A percentile compares a stretch with the other conserved stretches of the same genome.
Conservation (phyloP, 768 basidiomycete species). For the Lentinula detonsa region DNA sequence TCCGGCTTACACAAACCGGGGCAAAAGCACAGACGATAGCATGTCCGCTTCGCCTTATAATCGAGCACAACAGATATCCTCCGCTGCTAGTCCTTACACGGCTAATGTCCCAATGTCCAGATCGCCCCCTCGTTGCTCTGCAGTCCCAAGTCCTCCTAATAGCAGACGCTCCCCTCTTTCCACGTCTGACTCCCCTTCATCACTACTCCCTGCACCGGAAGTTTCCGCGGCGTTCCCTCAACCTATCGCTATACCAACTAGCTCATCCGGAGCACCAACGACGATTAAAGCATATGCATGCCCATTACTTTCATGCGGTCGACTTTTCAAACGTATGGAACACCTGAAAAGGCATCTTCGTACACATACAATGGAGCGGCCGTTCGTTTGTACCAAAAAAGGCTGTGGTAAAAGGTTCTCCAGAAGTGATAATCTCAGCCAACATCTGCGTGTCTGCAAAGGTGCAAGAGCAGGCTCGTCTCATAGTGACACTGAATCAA, state of each 20-base stretch:
- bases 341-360: conserved; percentile 84
- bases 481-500: conserved; percentile 14
- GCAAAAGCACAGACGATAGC: neutral
- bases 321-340: conserved; percentile 88
- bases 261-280: neutral
- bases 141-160: neutral
- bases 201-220: neutral
- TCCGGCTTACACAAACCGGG: neutral
- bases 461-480: conserved; percentile 23
- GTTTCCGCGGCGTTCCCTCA: neutral
- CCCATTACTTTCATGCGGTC: conserved; percentile 77
- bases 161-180: neutral
- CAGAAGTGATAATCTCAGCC: conserved; percentile 81
- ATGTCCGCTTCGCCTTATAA: neutral
- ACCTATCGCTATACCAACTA: neutral
- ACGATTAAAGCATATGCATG: conserved; percentile 60
- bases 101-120: neutral
- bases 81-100: neutral
- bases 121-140: neutral
- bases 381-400: conserved; percentile 58
- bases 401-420: conserved; percentile 79
- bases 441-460: conserved; percentile 79
- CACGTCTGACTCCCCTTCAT: neutral
- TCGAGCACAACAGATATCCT: neutral
- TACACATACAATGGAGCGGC: conserved; percentile 86